Evolutionary conservation across 2,329 filamentous ascomycete species (phyloP).

Genomic region (Erysiphe neolycopersici): DNA sequence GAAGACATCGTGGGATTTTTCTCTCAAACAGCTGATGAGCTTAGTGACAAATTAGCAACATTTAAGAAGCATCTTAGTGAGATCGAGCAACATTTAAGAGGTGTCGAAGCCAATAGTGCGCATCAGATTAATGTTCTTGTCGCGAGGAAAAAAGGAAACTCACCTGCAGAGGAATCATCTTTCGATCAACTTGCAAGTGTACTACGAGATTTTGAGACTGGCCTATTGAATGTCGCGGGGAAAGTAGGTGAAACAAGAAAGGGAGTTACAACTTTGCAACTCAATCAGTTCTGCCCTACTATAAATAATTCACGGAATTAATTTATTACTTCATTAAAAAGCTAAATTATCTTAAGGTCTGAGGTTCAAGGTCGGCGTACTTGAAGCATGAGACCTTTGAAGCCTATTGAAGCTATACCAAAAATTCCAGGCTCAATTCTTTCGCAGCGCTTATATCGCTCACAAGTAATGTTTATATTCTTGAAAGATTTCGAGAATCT

Average conservation of each 20-base stretch:
- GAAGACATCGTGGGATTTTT: conserved; percentile 37
- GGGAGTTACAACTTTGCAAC: conserved; percentile 28
- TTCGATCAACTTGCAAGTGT: conserved; percentile 27
- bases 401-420: too few species aligned
- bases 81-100: conserved; percentile 36
- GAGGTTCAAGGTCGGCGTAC: too few species aligned
- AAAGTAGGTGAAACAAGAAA: conserved; percentile 32
- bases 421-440: too few species aligned
- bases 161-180: conserved; percentile 18
- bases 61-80: conserved; percentile 33
- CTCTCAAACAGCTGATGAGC: conserved; percentile 32
- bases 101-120: conserved; percentile 31
- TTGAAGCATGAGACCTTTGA: too few species aligned
- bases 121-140: conserved; percentile 31
- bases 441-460: too few species aligned
- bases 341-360: too few species aligned
- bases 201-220: conserved; percentile 36
- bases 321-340: not conserved
- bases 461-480: too few species aligned
- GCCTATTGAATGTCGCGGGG: conserved; percentile 34
- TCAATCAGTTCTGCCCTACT: conserved; percentile 15
- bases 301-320: not conserved
- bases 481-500: too few species aligned
- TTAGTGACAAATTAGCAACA: conserved; percentile 26
- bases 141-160: conserved; percentile 15